phyloP scores from a whole-genome alignment of 306 rosid species.

The Macrotyloma uniflorum region DNA sequence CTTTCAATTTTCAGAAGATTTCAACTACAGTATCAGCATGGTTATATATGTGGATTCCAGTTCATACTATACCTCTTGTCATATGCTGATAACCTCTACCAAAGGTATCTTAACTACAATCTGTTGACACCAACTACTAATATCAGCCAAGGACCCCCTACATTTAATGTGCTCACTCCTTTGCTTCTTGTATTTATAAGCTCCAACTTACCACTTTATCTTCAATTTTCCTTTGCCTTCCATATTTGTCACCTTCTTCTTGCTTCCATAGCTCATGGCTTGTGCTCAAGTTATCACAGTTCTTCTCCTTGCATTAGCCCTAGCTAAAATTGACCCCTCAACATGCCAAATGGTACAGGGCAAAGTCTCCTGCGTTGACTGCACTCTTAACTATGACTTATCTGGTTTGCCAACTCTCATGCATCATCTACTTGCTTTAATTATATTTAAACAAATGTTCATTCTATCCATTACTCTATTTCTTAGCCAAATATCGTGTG shows the following conservation, averaged over 20 bases:
- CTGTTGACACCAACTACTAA: constrained; percentile 49
- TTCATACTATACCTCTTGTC: neutral
- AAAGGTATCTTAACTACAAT: constrained; percentile 30
- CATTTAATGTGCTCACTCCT: constrained; percentile 39
- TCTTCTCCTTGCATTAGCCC: constrained; percentile 56
- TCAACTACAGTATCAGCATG: neutral
- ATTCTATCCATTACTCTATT: neutral
- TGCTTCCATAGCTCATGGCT: constrained; percentile 55
- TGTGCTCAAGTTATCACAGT: constrained; percentile 43
- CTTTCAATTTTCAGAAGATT: neutral
- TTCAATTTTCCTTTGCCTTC: neutral
- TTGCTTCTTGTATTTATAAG: constrained; percentile 36
- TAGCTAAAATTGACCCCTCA: constrained; percentile 48
- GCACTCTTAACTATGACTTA: constrained; percentile 53
- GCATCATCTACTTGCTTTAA: neutral
- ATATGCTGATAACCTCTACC: neutral
- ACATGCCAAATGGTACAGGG: constrained; percentile 54
- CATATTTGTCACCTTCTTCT: constrained; percentile 13
- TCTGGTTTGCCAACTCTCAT: constrained; percentile 53
- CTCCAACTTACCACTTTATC: constrained; percentile 28
- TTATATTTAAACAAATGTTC: neutral
- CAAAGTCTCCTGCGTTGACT: constrained; percentile 81
- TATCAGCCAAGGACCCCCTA: constrained; percentile 32
- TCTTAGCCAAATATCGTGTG: neutral
- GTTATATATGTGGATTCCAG: neutral